These are phyloP conservation scores for Cyclostephanos invisitatus DNA, from an alignment of 108 stramenopile species.

Conservation along the genomic window DNA sequence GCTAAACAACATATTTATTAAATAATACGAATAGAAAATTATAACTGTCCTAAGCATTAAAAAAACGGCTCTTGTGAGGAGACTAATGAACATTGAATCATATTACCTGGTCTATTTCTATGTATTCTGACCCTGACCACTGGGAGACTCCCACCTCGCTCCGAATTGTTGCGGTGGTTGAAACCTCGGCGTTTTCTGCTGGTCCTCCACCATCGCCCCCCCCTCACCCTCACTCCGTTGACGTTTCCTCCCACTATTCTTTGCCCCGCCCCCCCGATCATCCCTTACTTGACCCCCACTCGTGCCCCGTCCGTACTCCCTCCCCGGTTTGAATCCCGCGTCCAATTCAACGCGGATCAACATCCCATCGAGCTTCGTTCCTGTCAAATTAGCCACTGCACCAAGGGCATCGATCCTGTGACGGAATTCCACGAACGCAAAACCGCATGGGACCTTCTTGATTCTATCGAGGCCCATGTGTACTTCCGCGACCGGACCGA, in stretches of 20 bases:
- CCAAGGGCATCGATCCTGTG: slow-evolving; percentile 68
- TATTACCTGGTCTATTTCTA: background rate
- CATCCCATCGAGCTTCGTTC: slow-evolving; percentile 89
- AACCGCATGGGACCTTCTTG: slow-evolving; percentile 90
- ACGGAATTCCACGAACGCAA: slow-evolving; percentile 93
- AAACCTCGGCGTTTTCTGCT: background rate
- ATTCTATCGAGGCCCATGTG: slow-evolving; percentile 93
- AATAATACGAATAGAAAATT: no score
- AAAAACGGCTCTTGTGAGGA: no score
- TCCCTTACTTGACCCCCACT: slow-evolving; percentile 95
- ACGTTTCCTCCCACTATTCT: slow-evolving; percentile 15
- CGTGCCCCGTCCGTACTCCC: slow-evolving; percentile 92
- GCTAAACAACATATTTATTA: no score
- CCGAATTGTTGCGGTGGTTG: slow-evolving; percentile 7
- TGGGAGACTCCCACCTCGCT: slow-evolving; percentile 15
- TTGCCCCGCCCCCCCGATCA: slow-evolving; percentile 66
- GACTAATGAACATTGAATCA: background rate
- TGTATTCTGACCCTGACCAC: slow-evolving; percentile 8
- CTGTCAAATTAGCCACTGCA: slow-evolving; percentile 76
- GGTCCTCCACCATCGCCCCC: background rate
- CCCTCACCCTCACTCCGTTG: slow-evolving; percentile 7
- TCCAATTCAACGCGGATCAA: slow-evolving; percentile 95
- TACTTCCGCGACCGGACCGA: slow-evolving; percentile 85
- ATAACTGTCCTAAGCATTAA: no score
- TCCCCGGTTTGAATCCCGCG: slow-evolving; percentile 92